Percentiles rank a stretch among this genome's conserved stretches.
These are phyloP conservation scores for Microsporum audouinii DNA, from an alignment of 2,329 filamentous ascomycete genomes.

Conservation along the genomic window DNA sequence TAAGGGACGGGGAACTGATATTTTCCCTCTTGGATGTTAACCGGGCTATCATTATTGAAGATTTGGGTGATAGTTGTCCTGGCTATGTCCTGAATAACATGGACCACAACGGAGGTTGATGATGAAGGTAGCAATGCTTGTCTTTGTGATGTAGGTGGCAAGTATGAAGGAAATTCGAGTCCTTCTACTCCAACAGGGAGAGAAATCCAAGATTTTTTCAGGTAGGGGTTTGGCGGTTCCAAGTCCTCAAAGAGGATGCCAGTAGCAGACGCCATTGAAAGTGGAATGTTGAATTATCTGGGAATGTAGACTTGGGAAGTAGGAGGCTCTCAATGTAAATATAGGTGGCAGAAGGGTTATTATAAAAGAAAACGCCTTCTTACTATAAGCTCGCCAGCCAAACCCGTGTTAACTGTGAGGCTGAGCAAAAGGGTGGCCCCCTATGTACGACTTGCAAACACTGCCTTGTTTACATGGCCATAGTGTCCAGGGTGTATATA, in stretches of 20 bases:
- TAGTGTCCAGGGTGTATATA: too few species aligned
- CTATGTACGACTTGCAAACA: not conserved
- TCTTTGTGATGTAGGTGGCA: not conserved
- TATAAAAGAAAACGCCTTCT: not conserved
- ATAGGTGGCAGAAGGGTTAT: not conserved
- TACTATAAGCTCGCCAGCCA: not conserved
- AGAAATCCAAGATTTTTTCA: not conserved
- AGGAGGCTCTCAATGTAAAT: too few species aligned
- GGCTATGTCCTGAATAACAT: not conserved
- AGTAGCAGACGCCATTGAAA: not conserved
- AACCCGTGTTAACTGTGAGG: not conserved
- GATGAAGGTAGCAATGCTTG: not conserved
- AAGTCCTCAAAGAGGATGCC: not conserved
- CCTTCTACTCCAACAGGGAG: not conserved
- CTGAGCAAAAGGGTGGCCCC: not conserved
- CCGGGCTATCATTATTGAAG: constrained; percentile 47
- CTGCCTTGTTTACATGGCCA: too few species aligned
- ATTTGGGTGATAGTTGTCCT: constrained; percentile 40
- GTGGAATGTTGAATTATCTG: not conserved
- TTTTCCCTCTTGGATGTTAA: constrained; percentile 42
- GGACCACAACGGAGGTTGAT: not conserved
- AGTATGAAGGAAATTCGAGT: not conserved
- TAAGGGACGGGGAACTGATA: constrained; percentile 65
- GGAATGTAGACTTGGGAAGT: too few species aligned
- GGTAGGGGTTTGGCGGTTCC: not conserved